Conservation (phyloP, 1,284 basidiomycete genomes). For the Abortiporus biennis region DNA sequence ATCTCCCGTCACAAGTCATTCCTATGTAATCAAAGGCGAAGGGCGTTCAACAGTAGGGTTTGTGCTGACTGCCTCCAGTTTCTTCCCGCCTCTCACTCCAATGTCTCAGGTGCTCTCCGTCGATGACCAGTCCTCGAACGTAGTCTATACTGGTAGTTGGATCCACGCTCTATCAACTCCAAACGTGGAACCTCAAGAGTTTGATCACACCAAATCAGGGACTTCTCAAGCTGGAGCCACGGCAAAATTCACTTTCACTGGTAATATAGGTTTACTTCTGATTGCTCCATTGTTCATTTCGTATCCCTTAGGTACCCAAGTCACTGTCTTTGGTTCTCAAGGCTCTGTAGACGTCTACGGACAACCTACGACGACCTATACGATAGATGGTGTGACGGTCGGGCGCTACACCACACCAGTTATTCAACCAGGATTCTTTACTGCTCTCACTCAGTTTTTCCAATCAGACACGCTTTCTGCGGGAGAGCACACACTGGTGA, state of each 20-base stretch:
- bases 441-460: constrained; percentile 11
- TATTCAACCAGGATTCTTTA: constrained; percentile 5
- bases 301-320: constrained; percentile 10
- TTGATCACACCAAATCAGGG: constrained; percentile 7
- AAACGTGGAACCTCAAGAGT: not conserved
- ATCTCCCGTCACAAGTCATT: no score
- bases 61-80: no score
- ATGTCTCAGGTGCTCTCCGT: no score
- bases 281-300: not conserved
- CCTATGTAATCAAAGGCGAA: no score
- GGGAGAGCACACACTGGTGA: constrained; percentile 12
- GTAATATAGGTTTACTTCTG: constrained; percentile 1
- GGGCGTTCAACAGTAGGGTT: no score
- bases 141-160: constrained; percentile 8
- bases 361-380: constrained; percentile 10
- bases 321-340: constrained; percentile 12
- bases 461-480: constrained; percentile 8
- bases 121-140: constrained; percentile 6
- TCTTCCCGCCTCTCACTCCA: no score
- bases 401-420: constrained; percentile 7
- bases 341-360: constrained; percentile 12
- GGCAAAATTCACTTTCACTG: constrained; percentile 10
- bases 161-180: no score
- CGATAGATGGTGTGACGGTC: constrained; percentile 10
- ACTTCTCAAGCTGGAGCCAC: constrained; percentile 8